Percentiles rank a stretch among this genome's conserved stretches.
These are phyloP conservation scores for Fusarium napiforme DNA, from an alignment of 2,329 filamentous ascomycete genomes.

Conservation along the genomic window DNA sequence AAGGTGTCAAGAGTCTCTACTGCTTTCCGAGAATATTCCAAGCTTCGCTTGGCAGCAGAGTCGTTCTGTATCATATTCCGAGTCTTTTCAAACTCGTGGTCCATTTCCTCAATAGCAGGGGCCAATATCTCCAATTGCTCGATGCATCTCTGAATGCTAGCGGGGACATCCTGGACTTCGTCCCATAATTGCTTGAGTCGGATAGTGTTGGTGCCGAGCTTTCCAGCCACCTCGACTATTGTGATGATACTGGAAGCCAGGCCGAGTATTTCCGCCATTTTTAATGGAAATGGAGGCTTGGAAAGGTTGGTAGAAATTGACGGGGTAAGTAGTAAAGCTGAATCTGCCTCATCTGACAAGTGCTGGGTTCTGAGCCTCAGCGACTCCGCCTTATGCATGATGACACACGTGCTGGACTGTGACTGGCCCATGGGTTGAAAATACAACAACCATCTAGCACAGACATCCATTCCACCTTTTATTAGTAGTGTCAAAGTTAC, in stretches of 20 bases:
- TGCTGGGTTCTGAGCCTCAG: not conserved
- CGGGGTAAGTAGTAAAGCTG: not conserved
- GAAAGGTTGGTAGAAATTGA: rapidly evolving
- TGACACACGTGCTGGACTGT: not conserved
- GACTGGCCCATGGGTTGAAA: not conserved
- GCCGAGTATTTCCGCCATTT: constrained; percentile 30
- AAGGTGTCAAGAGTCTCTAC: not conserved
- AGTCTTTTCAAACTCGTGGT: constrained; percentile 2
- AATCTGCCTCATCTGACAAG: not conserved
- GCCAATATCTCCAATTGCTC: constrained; percentile 3
- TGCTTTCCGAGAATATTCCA: constrained; percentile 10
- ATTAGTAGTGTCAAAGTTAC: not conserved
- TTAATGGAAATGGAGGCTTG: rapidly evolving
- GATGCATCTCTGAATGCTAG: not conserved
- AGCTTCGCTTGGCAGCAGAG: not conserved
- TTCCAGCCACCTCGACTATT: constrained; percentile 21
- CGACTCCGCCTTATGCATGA: not conserved
- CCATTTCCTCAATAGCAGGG: not conserved
- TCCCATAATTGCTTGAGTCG: constrained; percentile 31
- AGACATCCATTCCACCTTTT: not conserved
- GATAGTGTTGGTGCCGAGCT: constrained; percentile 15
- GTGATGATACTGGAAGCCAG: constrained; percentile 29
- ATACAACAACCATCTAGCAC: not conserved
- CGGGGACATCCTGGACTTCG: constrained; percentile 21
- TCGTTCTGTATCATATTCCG: not conserved